Percentiles rank a stretch among this genome's conserved stretches.
phyloP scores from a whole-genome alignment of 768 basidiomycete species.

The Scleroderma citrinum region DNA sequence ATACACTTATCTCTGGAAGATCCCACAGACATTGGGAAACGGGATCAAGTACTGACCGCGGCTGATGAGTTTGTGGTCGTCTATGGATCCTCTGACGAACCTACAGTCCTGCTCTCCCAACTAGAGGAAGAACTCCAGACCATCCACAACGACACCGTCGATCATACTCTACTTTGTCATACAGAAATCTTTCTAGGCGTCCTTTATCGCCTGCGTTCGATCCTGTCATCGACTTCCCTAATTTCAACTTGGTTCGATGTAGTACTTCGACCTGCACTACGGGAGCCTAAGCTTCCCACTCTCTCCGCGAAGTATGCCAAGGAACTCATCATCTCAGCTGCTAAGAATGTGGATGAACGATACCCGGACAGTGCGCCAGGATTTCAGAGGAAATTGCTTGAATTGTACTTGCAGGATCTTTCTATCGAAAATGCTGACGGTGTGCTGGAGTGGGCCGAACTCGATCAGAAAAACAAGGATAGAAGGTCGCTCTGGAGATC shows the following conservation, averaged over 20 bases:
- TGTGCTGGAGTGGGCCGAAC: constrained; percentile 65
- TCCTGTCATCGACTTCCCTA: constrained; percentile 58
- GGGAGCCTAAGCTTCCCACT: constrained; percentile 63
- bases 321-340: constrained; percentile 60
- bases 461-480: constrained; percentile 57
- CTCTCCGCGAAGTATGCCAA: constrained; percentile 59
- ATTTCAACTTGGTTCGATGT: constrained; percentile 81
- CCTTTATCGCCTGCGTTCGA: constrained; percentile 54
- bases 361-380: constrained; percentile 48
- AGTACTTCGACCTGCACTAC: constrained; percentile 68
- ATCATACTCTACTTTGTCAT: constrained; percentile 57
- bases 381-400: constrained; percentile 64
- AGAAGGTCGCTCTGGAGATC: constrained; percentile 63
- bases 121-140: constrained; percentile 65
- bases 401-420: constrained; percentile 72
- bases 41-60: constrained; percentile 41
- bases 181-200: constrained; percentile 63
- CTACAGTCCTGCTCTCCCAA: constrained; percentile 38
- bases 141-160: constrained; percentile 56
- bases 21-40: constrained; percentile 43
- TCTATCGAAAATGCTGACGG: constrained; percentile 74
- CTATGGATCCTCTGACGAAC: constrained; percentile 42
- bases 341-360: constrained; percentile 42
- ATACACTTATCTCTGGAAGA: constrained; percentile 54
- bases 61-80: constrained; percentile 54